These are phyloP conservation scores for Neurospora hispaniola DNA, from an alignment of 495 filamentous ascomycete species.

Conservation along the genomic window DNA sequence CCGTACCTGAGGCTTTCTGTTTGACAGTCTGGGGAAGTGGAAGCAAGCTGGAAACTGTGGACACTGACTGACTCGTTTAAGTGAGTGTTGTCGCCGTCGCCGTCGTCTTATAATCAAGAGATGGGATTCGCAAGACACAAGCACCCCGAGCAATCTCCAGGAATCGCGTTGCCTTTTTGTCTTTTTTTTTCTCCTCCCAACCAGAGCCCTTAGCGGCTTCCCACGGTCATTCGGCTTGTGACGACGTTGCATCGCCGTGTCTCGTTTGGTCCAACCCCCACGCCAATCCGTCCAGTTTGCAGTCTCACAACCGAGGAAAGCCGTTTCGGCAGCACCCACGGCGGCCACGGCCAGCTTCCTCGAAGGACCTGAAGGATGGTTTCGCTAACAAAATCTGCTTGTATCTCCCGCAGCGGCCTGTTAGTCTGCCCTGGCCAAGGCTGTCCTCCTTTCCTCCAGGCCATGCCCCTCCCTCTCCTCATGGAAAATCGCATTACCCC, in stretches of 20 bases:
- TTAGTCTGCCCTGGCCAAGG: neutral
- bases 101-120: neutral
- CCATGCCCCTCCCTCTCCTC: constrained; percentile 10
- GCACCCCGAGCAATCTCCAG: neutral
- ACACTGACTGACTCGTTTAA: neutral
- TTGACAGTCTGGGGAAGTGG: neutral
- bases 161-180: neutral
- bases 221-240: neutral
- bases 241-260: neutral
- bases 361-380: neutral
- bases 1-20: neutral
- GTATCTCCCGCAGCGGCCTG: neutral
- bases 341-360: neutral
- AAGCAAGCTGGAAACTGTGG: neutral
- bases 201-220: neutral
- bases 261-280: neutral
- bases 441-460: neutral
- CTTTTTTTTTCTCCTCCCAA: neutral
- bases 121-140: neutral
- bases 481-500: neutral
- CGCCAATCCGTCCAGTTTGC: neutral
- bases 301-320: neutral
- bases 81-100: neutral
- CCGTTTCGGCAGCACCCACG: neutral
- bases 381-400: neutral